Evolutionary conservation across 352 stramenopile species (phyloP), one percentile per base, ranked within the genome.

Genomic region (Phytophthora litchii): DNA sequence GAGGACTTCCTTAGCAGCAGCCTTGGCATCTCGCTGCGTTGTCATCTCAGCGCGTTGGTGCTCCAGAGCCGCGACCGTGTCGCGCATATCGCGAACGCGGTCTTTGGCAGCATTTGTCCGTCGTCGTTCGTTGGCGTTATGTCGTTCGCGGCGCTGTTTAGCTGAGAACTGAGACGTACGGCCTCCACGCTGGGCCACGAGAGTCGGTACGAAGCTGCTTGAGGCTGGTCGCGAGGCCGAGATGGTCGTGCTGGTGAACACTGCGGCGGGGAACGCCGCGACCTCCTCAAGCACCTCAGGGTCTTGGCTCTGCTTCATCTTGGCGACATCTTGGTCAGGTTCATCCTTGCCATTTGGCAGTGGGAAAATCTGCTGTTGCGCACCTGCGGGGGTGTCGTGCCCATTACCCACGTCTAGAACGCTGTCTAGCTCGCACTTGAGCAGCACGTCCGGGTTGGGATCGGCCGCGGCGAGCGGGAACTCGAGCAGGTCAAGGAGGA

Each of bases 51-150:
- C 46, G 12, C 70, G 70, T 38, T 65, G 50, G 1, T 17, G 57
- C 32, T 67, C 57, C n/a, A 79, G 51, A 32, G 29, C 42, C 20
- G 42, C 9, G 48, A 79, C 70, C 42, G 38, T 43, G 42, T 79
- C 70, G n/a, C 70, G 70, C 70, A 79, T 79, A 35, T 67, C 62
- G n/a, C 62, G 57, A 0, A 79, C 51, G 14, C 70, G 70, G 44
- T 73, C 70, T 52, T 79, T 79, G 20, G 70, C 66, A 3, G 70
- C 70, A 41, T 79, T 79, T 20, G 70, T 79, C 14, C 70, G 66
- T 53, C 70, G 54, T 54, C 70, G 61, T 16, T 79, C 70, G 29
- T 79, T 79, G 57, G 70, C 70, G 58, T 79, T 79, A 66, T 79
- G 70, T 25, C 70, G 66, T 40, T 79, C 70, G 3, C 70, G 70